These are phyloP conservation scores for Fusarium lateritium DNA, from an alignment of 2,329 filamentous ascomycete species.

Conservation along the genomic window DNA sequence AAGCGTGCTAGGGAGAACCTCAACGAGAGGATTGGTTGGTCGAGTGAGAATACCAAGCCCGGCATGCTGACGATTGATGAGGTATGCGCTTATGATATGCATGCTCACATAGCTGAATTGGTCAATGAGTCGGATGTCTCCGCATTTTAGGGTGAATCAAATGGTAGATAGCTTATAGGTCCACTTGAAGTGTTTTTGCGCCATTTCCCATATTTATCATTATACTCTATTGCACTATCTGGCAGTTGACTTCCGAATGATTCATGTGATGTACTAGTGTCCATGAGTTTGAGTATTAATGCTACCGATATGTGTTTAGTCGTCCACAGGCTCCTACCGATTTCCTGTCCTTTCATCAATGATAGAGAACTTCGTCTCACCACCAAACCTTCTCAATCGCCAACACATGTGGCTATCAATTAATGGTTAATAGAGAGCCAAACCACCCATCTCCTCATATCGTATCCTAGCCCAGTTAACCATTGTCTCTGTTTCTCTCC, in stretches of 20 bases:
- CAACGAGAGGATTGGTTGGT: slow-evolving; percentile 28
- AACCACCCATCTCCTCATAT: slow-evolving; percentile 20
- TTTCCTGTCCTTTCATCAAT: too few species aligned
- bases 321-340: too few species aligned
- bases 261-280: too few species aligned
- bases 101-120: slow-evolving; percentile 42
- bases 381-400: too few species aligned
- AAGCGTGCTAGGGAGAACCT: slow-evolving; percentile 27
- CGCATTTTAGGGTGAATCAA: neutral
- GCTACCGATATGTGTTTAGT: too few species aligned
- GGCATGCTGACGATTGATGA: slow-evolving; percentile 74
- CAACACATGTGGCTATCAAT: too few species aligned
- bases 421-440: slow-evolving; percentile 6
- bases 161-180: too few species aligned
- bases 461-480: slow-evolving; percentile 22
- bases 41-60: slow-evolving; percentile 61
- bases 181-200: too few species aligned
- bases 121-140: neutral
- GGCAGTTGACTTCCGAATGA: too few species aligned
- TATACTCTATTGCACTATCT: neutral
- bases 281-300: too few species aligned
- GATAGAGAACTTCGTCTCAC: too few species aligned
- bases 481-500: slow-evolving; percentile 15
- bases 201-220: too few species aligned
- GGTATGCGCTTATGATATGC: slow-evolving; percentile 68